phyloP scores from a whole-genome alignment of 805 yeast genomes.

The Candida schatavii region DNA sequence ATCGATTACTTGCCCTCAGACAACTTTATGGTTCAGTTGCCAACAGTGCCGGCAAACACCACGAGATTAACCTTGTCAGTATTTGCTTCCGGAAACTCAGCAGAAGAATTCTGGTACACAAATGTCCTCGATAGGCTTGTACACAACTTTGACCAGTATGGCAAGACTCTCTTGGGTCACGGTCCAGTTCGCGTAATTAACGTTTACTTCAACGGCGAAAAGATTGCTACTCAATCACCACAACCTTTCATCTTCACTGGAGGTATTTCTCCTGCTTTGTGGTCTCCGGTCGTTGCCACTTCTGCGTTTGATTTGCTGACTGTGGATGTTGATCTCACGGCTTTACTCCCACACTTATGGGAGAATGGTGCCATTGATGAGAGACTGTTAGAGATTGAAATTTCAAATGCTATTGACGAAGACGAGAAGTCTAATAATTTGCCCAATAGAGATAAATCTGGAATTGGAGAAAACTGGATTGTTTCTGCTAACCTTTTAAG shows the following conservation, averaged over 20 bases:
- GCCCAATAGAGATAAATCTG: constrained; percentile 15
- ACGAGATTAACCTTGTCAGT: constrained; percentile 58
- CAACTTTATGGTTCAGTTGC: constrained; percentile 36
- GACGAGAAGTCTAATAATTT: constrained; percentile 1
- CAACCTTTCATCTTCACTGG: constrained; percentile 78
- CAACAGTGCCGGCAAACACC: constrained; percentile 51
- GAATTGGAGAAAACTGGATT: constrained; percentile 55
- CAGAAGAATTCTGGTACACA: constrained; percentile 83
- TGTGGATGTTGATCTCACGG: constrained; percentile 68
- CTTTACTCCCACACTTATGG: constrained; percentile 71
- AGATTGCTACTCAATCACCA: constrained; percentile 64
- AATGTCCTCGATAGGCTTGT: constrained; percentile 51
- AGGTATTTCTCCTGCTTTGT: constrained; percentile 73
- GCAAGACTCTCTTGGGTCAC: constrained; percentile 49
- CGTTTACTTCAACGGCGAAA: constrained; percentile 55
- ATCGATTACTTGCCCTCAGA: constrained; percentile 45
- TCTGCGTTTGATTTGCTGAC: constrained; percentile 72
- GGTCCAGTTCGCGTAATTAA: constrained; percentile 73
- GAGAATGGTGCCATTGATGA: constrained; percentile 28
- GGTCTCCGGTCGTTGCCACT: constrained; percentile 77
- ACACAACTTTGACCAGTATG: constrained; percentile 36
- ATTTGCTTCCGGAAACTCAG: constrained; percentile 70
- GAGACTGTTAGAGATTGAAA: constrained; percentile 41
- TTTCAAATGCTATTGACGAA: constrained; percentile 52
- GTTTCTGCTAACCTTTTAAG: constrained; percentile 53